Percentiles rank a stretch among this genome's conserved stretches.
Conservation (phyloP, 2,329 filamentous ascomycete species). For the Bipolaris oryzae region DNA sequence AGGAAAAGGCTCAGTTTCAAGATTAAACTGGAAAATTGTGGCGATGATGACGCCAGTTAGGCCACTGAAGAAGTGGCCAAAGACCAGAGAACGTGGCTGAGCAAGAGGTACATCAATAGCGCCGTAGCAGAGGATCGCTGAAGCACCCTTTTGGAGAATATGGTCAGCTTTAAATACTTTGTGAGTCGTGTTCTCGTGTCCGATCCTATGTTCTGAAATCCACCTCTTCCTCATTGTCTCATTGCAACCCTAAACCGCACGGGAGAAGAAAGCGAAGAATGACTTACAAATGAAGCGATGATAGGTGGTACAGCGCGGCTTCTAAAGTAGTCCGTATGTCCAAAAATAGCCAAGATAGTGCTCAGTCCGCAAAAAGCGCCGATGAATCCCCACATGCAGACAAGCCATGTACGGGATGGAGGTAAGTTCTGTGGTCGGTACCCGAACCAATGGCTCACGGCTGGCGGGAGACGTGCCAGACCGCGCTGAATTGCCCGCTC, state of each 20-base stretch:
- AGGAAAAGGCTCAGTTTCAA: conserved; percentile 33
- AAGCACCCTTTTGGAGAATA: conserved; percentile 47
- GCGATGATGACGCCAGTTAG: conserved; percentile 52
- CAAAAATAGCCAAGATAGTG: conserved; percentile 50
- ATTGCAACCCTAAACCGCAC: not conserved
- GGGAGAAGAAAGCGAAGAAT: not conserved
- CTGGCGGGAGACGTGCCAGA: conserved; percentile 61
- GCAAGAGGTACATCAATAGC: conserved; percentile 53
- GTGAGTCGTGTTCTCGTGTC: not conserved
- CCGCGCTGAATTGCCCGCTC: conserved; percentile 38
- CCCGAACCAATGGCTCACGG: conserved; percentile 70
- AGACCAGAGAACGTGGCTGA: conserved; percentile 53
- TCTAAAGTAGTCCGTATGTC: conserved; percentile 48
- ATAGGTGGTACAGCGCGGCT: conserved; percentile 50
- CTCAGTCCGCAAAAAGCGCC: conserved; percentile 53
- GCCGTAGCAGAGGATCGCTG: conserved; percentile 55
- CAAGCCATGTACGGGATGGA: conserved; percentile 35
- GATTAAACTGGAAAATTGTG: conserved; percentile 51
- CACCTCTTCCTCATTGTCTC: not conserved
- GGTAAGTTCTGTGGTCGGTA: conserved; percentile 43
- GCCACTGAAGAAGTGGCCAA: conserved; percentile 54
- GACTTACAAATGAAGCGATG: conserved; percentile 49
- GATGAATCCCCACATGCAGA: conserved; percentile 52
- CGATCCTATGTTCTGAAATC: not conserved
- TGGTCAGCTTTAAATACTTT: not conserved